A percentile compares a stretch with the other conserved stretches of the same genome.
phyloP scores from a whole-genome alignment of 495 filamentous ascomycete genomes.

The Elasticomyces elasticus region DNA sequence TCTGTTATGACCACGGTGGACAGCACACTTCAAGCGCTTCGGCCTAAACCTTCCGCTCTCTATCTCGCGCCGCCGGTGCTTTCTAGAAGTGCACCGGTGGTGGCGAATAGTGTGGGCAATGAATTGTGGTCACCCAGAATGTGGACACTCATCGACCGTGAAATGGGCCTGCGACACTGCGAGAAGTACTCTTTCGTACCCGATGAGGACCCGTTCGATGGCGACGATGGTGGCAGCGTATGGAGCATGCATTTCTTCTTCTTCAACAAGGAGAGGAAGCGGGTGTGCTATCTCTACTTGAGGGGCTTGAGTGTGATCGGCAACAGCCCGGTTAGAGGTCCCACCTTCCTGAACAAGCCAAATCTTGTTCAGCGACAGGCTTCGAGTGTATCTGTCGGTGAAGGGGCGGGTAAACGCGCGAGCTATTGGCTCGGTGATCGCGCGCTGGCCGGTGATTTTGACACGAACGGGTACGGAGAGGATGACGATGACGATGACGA shows the following conservation, averaged over 20 bases:
- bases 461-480: constrained; percentile 19
- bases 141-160: constrained; percentile 83
- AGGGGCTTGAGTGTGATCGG: constrained; percentile 74
- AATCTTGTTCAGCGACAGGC: background rate
- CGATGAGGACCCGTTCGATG: constrained; percentile 70
- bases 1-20: constrained; percentile 77
- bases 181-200: constrained; percentile 77
- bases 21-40: constrained; percentile 71
- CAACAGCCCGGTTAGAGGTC: constrained; percentile 45
- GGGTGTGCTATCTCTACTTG: constrained; percentile 90
- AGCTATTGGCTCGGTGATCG: constrained; percentile 72
- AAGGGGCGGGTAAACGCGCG: constrained; percentile 62
- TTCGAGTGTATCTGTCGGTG: constrained; percentile 23
- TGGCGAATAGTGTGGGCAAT: constrained; percentile 28
- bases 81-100: constrained; percentile 19
- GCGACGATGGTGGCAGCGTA: constrained; percentile 80
- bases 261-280: constrained; percentile 84
- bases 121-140: constrained; percentile 69
- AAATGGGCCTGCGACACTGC: constrained; percentile 83
- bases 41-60: constrained; percentile 41
- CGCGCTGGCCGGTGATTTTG: constrained; percentile 32
- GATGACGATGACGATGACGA: constrained; percentile 23
- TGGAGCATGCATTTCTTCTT: constrained; percentile 97
- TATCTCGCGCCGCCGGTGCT: constrained; percentile 19
- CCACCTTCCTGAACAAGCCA: background rate